Base-by-base conservation (phyloP, 2,329 filamentous ascomycete genomes). In the Penicillium occitanis region DNA sequence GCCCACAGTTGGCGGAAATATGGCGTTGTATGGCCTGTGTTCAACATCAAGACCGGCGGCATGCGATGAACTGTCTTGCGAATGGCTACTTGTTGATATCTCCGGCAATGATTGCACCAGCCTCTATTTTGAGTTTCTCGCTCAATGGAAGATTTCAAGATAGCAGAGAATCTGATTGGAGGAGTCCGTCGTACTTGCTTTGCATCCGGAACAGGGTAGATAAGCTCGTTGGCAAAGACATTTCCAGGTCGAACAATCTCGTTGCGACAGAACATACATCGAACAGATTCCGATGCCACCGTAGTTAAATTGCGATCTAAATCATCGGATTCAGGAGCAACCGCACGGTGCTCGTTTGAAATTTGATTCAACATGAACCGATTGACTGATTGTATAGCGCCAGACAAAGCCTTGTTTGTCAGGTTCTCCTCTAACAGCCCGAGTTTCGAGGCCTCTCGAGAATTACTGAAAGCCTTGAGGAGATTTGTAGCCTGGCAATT, bases 401-500 rank as follows among this genome's bases (percentile, higher is more conserved):
- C 85, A 0, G 92, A 91, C 2, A 96, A 83, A 6, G 91, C 86
- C 19, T 88, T 88, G 63, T 88, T 89, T 51, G 90, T 88, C 13
- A 89, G 79, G 66, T 93, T 90, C 73, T 97, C 93, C 76, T 99
- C 95, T 0, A 98, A 83, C 5, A 99, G 83, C 2, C 92, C 91
- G 30, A 96, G 80, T 22, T 88, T 90, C 0, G 87, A 87, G 55
- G 91, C 90, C 81, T 93, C 91, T 1, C 91, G 89, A 68, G 93
- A 90, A 69, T 89, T 90, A 75, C 91, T 93, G 66, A 99, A 89
- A 0, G 93, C 91, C 77, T 95, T 96, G 37, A 98, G 82, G 69
- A 99, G 86, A 74, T 99, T 99, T 0, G 94, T 97, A 14, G 95
- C 95, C 75, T 99, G 95, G 71, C 95, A 99, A 67, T 96, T 96